These are phyloP conservation scores for Lathyrus tuberosus DNA, from an alignment of 306 rosid species.

Conservation along the genomic window DNA sequence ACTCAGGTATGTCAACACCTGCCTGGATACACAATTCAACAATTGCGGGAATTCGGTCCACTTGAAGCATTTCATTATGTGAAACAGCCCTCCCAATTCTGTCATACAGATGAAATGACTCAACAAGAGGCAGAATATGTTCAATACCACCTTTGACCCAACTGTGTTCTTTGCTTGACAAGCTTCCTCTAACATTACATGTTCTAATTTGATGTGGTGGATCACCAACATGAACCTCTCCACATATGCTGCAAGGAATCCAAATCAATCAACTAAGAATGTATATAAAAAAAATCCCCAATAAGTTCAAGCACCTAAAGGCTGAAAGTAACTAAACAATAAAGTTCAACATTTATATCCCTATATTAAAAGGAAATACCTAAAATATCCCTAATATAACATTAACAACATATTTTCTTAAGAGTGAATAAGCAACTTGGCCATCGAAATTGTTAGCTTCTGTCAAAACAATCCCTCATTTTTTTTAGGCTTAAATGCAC, in stretches of 20 bases:
- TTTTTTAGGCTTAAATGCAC: no score
- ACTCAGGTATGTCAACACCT: conserved; percentile 64
- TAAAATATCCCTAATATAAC: not conserved
- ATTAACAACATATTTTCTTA: not conserved
- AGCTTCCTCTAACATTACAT: conserved; percentile 65
- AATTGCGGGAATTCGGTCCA: conserved; percentile 69
- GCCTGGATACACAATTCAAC: conserved; percentile 76
- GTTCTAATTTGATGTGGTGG: conserved; percentile 73
- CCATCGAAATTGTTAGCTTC: not conserved
- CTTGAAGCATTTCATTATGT: conserved; percentile 65
- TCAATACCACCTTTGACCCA: conserved; percentile 65
- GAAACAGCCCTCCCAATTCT: conserved; percentile 72
- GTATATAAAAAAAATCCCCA: not conserved
- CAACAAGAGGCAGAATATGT: conserved; percentile 59
- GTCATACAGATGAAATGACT: conserved; percentile 73
- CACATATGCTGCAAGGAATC: conserved; percentile 55
- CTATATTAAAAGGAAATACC: not conserved
- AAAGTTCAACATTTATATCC: not conserved
- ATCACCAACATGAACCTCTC: conserved; percentile 71
- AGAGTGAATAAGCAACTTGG: not conserved
- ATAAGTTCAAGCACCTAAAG: not conserved
- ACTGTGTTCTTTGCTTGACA: conserved; percentile 61
- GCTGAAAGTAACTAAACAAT: not conserved
- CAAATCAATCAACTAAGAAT: conserved; percentile 30
- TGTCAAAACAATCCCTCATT: not conserved